phyloP scores from a whole-genome alignment of 805 yeast species.

The Zygoascus biomembranicola region DNA sequence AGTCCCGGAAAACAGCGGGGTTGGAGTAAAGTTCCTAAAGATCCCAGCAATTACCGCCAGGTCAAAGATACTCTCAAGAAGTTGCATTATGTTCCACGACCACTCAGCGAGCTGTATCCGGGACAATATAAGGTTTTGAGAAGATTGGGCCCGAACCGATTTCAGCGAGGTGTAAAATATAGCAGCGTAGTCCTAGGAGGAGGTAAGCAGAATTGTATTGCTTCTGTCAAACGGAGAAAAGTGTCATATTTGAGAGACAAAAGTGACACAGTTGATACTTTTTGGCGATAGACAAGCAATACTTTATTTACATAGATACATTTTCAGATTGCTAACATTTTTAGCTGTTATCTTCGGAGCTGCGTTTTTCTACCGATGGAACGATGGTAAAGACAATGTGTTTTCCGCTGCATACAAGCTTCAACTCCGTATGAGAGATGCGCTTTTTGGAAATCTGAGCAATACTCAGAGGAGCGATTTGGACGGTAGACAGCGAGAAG shows the following conservation, averaged over 20 bases:
- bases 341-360: conserved; percentile 38
- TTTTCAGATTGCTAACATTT: not conserved
- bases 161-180: conserved; percentile 53
- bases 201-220: conserved; percentile 1
- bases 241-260: too few relatives aligned
- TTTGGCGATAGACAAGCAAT: too few relatives aligned
- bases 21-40: conserved; percentile 52
- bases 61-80: conserved; percentile 67
- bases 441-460: conserved; percentile 43
- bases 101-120: conserved; percentile 62
- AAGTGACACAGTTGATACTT: too few relatives aligned
- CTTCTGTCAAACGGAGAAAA: too few relatives aligned
- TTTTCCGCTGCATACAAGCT: conserved; percentile 59
- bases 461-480: conserved; percentile 60
- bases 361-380: conserved; percentile 74
- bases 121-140: conserved; percentile 70
- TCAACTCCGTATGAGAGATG: conserved; percentile 49
- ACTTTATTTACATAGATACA: not conserved
- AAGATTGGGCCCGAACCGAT: conserved; percentile 45
- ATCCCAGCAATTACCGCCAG: conserved; percentile 57
- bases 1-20: conserved; percentile 54
- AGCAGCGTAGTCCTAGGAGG: conserved; percentile 22
- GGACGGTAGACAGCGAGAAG: conserved; percentile 28
- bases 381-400: conserved; percentile 71
- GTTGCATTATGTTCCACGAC: conserved; percentile 71